Base-by-base conservation (phyloP, 768 basidiomycete species). In the Leccinum obscurum region DNA sequence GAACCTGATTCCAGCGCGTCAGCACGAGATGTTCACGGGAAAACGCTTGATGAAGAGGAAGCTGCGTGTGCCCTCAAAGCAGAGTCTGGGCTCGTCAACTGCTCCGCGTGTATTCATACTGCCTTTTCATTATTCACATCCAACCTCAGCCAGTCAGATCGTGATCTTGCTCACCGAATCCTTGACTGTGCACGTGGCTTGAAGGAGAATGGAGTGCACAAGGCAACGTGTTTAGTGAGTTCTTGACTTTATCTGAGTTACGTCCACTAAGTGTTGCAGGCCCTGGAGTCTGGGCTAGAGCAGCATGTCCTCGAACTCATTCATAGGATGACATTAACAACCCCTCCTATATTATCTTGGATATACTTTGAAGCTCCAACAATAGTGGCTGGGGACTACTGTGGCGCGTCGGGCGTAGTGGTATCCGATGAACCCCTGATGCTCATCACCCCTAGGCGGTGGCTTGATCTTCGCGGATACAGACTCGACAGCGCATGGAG, bases 391-490 rank as follows among this genome's bases (percentile, higher is more conserved):
- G 80, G 85, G 0, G 75, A 77, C 20, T 79, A 81, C 64, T 67
- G 83, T 52, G 72, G 70, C 49, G 64, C 77, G 24, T 90, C 88
- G 89, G 80, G 83, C 2, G 84, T 89, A 39, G 68, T 75, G 11
- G 74, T 83, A 34, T 83, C 79, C n/a, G 74, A 80, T 52, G 63
- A 69, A 72, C 52, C 83, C 75, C 8, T 69, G 78, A 75, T 70
- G 51, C 75, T 82, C 63, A 62, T 85, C 15, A 80, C 85, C 56
- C 91, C 92, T 46, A 80, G 90, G 35, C 84, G 91, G 17, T 93
- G 91, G 92, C 73, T 90, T 44, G 88, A 91, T 69, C 82, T 91
- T 57, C 76, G 77, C n/a, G 92, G 92, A 3, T 65, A 66, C 15
- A 85, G 77, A 65, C 75, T 92, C 37, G 70, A 74, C 10, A 85